These are phyloP conservation scores for Boletus insuetus DNA, from an alignment of 768 basidiomycete genomes.

Conservation along the genomic window DNA sequence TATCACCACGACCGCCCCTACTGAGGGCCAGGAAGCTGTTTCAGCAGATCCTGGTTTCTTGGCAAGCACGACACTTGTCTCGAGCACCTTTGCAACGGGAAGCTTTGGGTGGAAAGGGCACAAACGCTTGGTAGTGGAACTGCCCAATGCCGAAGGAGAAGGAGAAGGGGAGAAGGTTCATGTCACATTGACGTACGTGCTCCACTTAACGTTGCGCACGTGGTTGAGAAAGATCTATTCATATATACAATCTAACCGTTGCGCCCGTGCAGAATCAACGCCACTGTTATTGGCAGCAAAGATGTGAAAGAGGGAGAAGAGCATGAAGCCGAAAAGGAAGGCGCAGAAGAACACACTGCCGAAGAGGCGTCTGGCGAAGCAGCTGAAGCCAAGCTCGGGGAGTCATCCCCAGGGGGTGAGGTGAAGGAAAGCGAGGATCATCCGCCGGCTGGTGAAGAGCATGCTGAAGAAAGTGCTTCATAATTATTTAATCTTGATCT, in stretches of 20 bases:
- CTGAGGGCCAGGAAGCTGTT: constrained; percentile 30
- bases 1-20: constrained; percentile 60
- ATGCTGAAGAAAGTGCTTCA: constrained; percentile 14
- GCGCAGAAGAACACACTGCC: constrained; percentile 19
- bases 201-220: neutral
- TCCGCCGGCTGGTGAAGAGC: constrained; percentile 17
- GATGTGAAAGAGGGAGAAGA: constrained; percentile 41
- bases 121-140: constrained; percentile 63
- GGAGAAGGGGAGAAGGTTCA: constrained; percentile 62
- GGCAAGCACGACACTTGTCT: constrained; percentile 51
- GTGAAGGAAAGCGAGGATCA: constrained; percentile 24
- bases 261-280: constrained; percentile 58
- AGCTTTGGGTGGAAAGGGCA: constrained; percentile 85
- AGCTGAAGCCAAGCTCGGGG: constrained; percentile 24
- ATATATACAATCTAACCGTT: too few species aligned
- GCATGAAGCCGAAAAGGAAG: constrained; percentile 32
- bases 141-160: constrained; percentile 47
- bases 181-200: constrained; percentile 70
- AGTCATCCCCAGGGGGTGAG: constrained; percentile 18
- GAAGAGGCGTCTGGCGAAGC: constrained; percentile 29
- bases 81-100: constrained; percentile 66
- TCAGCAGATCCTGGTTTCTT: constrained; percentile 59
- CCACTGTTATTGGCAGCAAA: constrained; percentile 72
- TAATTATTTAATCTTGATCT: constrained; percentile 8
- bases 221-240: too few species aligned